Evolutionary conservation across 352 stramenopile species (phyloP), one percentile per base, ranked within the genome.

Genomic region (Globisporangium takayamanum): DNA sequence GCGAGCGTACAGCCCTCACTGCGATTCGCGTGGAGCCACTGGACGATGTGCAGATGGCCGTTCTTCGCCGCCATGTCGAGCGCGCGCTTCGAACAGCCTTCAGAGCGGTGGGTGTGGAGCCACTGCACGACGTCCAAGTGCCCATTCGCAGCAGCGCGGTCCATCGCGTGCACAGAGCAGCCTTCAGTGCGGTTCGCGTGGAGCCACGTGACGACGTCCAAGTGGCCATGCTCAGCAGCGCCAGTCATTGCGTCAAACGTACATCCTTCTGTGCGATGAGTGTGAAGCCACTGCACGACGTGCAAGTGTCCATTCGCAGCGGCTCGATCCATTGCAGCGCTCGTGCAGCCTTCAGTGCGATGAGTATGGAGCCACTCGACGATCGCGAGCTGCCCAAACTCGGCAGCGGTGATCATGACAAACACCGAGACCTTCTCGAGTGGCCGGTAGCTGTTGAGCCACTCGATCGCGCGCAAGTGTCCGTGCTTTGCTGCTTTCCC

Each of bases 41-140:
- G 51, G 36, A 87, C 66, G n/a, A 77, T 63, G 5, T 65, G n/a
- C 6, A 88, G 63, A 52, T 87, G 71, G 1, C 76, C 76, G 18
- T 75, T 82, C 25, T 64, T 77, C 18, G 78, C 78, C 4, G 78
- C 76, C 8, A 72, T 47, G 25, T 81, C 69, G 66, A 88, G 80
- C 2, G 78, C 76, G 14, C 63, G 64, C 1, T 56, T 61, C 16
- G 69, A 76, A 36, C 70, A 78, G 0, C 74, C 66, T 52, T 84
- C 71, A 7, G 39, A 37, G 0, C 73, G 62, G 48, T 82, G 53
- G 6, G 76, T 62, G 10, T 82, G 57, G 0, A 87, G 62, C 57
- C 70, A 85, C 50, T 74, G 62, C 10, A 88, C 63, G 25, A 84
- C 55, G 1, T 79, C 62, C 1, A 88, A 48, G 37, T 84, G 67